Conservation (phyloP, 352 stramenopile species). For the Pythium rishiriense region DNA sequence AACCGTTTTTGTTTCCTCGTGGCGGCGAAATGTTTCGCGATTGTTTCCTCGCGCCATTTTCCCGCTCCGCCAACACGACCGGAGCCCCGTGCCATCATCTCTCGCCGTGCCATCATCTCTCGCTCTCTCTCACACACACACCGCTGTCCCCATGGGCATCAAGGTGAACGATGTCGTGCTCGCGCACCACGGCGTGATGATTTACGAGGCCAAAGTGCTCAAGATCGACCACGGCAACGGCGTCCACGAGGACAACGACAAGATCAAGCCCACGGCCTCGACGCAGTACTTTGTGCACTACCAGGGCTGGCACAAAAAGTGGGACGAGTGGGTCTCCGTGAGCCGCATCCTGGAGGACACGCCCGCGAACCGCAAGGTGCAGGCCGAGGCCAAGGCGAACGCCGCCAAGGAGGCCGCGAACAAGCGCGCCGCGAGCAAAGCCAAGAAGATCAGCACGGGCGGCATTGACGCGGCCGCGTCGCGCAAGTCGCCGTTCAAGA, state of each 20-base stretch:
- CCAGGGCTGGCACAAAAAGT: conserved; percentile 91
- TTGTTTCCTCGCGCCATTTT: conserved; percentile 2
- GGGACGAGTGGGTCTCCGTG: conserved; percentile 88
- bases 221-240: conserved; percentile 78
- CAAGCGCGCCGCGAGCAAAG: conserved; percentile 31
- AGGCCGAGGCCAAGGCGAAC: conserved; percentile 46
- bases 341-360: conserved; percentile 77
- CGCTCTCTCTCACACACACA: not conserved
- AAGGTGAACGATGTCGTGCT: conserved; percentile 74
- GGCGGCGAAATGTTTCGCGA: not conserved
- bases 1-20: not conserved
- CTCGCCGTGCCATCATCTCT: not conserved
- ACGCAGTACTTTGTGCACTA: conserved; percentile 91
- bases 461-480: conserved; percentile 49
- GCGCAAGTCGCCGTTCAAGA: conserved; percentile 77
- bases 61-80: not conserved
- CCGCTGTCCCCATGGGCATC: conserved; percentile 41
- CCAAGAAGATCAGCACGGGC: conserved; percentile 69
- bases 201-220: conserved; percentile 86
- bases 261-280: conserved; percentile 26
- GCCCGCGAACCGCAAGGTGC: conserved; percentile 47
- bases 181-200: conserved; percentile 79
- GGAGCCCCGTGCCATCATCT: not conserved
- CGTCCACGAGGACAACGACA: conserved; percentile 38
- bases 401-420: conserved; percentile 23